Evolutionary conservation across 108 stramenopile genomes (phyloP).

Genomic region (Cyclostephanos invisitatus): DNA sequence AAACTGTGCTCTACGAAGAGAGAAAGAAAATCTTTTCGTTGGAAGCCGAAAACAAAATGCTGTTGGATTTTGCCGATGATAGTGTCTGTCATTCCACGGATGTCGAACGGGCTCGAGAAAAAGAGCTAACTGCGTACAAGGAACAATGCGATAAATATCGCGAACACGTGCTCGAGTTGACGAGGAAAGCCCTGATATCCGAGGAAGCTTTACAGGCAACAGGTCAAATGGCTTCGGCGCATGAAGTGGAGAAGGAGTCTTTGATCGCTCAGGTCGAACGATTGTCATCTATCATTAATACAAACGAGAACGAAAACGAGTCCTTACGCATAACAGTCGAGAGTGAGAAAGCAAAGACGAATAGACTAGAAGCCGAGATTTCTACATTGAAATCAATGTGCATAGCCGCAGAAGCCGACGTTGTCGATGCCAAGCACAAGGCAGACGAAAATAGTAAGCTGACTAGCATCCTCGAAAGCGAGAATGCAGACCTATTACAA

Average conservation of each 20-base stretch:
- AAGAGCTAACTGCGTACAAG: constrained; percentile 37
- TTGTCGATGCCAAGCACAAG: constrained; percentile 11
- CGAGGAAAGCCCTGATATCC: constrained; percentile 19
- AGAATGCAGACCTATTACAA: constrained; percentile 24
- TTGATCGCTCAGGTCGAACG: constrained; percentile 17
- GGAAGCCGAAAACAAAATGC: constrained; percentile 39
- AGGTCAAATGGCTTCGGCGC: constrained; percentile 14
- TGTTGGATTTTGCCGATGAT: constrained; percentile 37
- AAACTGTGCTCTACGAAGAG: constrained; percentile 29
- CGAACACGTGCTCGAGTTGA: constrained; percentile 34
- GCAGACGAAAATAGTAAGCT: constrained; percentile 13
- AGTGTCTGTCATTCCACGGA: constrained; percentile 23
- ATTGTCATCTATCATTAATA: not conserved
- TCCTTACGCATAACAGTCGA: constrained; percentile 8
- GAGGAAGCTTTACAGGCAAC: constrained; percentile 37
- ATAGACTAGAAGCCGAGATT: constrained; percentile 16
- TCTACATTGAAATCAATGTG: constrained; percentile 19
- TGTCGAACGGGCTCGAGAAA: constrained; percentile 17
- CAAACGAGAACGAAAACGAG: not conserved
- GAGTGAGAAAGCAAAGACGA: constrained; percentile 17
- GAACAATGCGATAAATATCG: constrained; percentile 49
- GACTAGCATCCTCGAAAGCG: constrained; percentile 29
- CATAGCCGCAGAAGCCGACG: constrained; percentile 5
- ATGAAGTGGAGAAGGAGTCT: constrained; percentile 30
- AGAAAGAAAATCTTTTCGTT: constrained; percentile 30